These are phyloP conservation scores for Phaeolepiota aurea DNA, from an alignment of 768 basidiomycete genomes.

Conservation along the genomic window DNA sequence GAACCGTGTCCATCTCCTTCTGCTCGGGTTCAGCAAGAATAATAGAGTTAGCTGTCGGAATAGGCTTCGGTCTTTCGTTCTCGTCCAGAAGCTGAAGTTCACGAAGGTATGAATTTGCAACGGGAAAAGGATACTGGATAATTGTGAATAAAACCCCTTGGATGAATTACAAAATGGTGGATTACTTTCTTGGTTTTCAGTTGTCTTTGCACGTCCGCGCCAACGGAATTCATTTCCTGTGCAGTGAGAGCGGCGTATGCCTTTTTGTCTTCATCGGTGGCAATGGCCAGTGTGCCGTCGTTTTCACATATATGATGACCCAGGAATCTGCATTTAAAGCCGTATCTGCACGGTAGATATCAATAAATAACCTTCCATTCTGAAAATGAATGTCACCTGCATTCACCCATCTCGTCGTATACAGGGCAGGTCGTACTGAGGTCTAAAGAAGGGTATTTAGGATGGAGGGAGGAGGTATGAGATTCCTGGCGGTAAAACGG, in stretches of 20 bases:
- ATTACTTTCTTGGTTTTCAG: constrained; percentile 65
- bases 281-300: constrained; percentile 32
- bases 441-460: constrained; percentile 33
- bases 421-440: constrained; percentile 52
- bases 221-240: constrained; percentile 65
- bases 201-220: constrained; percentile 46
- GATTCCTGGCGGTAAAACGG: constrained; percentile 39
- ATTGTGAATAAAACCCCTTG: neutral
- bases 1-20: constrained; percentile 17
- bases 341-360: constrained; percentile 34
- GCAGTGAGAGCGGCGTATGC: constrained; percentile 33
- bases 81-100: constrained; percentile 26
- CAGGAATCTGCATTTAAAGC: constrained; percentile 88
- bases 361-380: neutral
- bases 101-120: constrained; percentile 53
- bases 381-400: constrained; percentile 32
- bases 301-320: constrained; percentile 59
- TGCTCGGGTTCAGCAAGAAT: constrained; percentile 33
- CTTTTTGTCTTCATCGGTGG: constrained; percentile 53
- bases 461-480: constrained; percentile 17
- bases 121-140: constrained; percentile 29
- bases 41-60: constrained; percentile 13
- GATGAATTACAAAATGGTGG: neutral
- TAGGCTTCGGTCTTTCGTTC: constrained; percentile 14
- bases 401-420: constrained; percentile 62